Evolutionary conservation across 2,329 filamentous ascomycete species (phyloP), one percentile per base, ranked within the genome.

Genomic region (Pseudopyrenochaeta lycopersici): DNA sequence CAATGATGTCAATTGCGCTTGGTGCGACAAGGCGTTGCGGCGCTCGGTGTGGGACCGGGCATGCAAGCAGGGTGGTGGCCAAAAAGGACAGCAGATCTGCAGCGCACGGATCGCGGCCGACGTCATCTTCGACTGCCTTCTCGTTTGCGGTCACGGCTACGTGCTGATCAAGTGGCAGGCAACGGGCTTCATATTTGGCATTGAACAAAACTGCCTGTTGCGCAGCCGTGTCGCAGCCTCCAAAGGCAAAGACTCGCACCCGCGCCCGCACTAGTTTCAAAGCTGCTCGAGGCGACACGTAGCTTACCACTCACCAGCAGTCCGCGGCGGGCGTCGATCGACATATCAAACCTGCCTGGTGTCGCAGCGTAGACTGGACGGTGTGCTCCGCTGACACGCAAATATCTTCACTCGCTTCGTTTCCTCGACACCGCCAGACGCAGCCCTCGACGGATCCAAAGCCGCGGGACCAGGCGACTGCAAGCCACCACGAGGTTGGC

Each of bases 401-500:
- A 42, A 42, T n/a, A 4, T 30, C 40, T 29, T 30, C 23, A 5
- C 14, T n/a, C 15, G 18, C 14, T 4, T 17, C 20, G 6, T 18
- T 20, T 6, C 18, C 12, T 39, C 42, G 42, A 45, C 42, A 39
- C 38, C 42, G 30, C 43, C 33, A 36, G 17, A 44, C 32, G 46
- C 36, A 42, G 33, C 49, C 46, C 12, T 20, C 27, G 30, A 15
- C 10, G 29, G 31, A 14, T 46, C 15, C 17, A 31, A 17, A 17
- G 33, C 15, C 18, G 14, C 30, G 35, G 23, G 36, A 20, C 9
- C 20, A 14, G 38, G 17, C 42, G 29, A 50, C 45, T 49, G 47
- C 50, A 46, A 54, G 51, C 53, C 53, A 54, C 59, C 56, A 60
- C 59, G 51, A 53, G 49, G 41, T 32, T 46, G 31, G 45, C 48